Percentiles rank a stretch among this genome's conserved stretches.
Conservation (phyloP, 371 early-diverging fungal genomes). For the Polyrhizophydium stewartii region DNA sequence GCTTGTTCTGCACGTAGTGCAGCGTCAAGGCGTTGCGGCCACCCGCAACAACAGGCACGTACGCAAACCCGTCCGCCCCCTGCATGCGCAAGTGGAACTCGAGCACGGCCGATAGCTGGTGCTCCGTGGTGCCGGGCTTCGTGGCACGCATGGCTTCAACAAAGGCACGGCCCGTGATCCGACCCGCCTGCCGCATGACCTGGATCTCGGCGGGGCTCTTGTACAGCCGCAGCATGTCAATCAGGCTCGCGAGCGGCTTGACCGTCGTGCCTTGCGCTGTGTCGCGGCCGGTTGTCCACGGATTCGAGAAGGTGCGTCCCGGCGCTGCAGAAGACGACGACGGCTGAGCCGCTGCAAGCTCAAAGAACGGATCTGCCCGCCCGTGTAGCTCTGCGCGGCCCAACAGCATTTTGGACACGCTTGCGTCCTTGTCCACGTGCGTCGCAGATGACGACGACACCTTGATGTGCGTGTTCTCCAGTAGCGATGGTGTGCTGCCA, state of each 20-base stretch:
- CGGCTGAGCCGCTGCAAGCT: too few relatives aligned
- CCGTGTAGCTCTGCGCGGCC: too few relatives aligned
- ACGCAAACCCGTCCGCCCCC: constrained; percentile 77
- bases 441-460: not conserved
- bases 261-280: constrained; percentile 11
- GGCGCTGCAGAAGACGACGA: too few relatives aligned
- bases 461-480: constrained; percentile 6
- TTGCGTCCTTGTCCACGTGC: not conserved
- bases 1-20: constrained; percentile 92
- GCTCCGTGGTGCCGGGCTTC: constrained; percentile 67
- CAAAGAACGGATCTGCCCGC: too few relatives aligned
- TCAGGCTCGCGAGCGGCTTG: constrained; percentile 50
- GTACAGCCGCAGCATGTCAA: constrained; percentile 71
- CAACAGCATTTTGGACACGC: not conserved
- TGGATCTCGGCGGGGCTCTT: constrained; percentile 74
- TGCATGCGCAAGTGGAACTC: constrained; percentile 69
- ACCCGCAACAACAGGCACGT: constrained; percentile 94
- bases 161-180: constrained; percentile 75
- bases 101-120: constrained; percentile 70
- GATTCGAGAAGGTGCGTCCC: too few relatives aligned
- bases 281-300: not conserved
- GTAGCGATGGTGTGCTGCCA: too few relatives aligned
- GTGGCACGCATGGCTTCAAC: constrained; percentile 49
- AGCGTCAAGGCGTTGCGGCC: constrained; percentile 87
- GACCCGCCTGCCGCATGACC: constrained; percentile 74